phyloP scores from a whole-genome alignment of 2,329 filamentous ascomycete genomes.

The Exophiala mesophila region DNA sequence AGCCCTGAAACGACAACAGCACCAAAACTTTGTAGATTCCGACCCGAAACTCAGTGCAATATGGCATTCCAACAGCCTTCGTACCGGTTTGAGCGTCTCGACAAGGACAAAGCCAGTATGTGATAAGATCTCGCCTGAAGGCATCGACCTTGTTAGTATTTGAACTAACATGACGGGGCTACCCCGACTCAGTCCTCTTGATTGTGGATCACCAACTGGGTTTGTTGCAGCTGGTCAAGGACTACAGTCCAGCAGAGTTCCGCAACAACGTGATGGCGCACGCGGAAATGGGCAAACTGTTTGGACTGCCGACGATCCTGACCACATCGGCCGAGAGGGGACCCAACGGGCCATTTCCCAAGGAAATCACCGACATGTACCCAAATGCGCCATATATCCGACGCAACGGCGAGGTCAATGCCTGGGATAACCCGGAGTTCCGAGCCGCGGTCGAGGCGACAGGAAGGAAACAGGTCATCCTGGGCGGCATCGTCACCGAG shows the following conservation, averaged over 20 bases:
- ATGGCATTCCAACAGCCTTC: not conserved
- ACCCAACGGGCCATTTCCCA: conserved; percentile 66
- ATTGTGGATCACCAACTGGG: conserved; percentile 34
- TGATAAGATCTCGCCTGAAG: no score
- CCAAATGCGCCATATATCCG: conserved; percentile 62
- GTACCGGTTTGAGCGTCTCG: conserved; percentile 21
- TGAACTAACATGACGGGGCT: no score
- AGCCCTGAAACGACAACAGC: not conserved
- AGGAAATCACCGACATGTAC: conserved; percentile 64
- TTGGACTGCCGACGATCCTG: conserved; percentile 64
- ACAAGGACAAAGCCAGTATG: conserved; percentile 21
- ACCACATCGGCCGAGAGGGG: conserved; percentile 65
- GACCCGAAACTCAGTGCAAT: not conserved
- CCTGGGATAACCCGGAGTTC: conserved; percentile 71
- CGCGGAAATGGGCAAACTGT: conserved; percentile 60
- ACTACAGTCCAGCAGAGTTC: conserved; percentile 63
- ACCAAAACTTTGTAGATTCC: not conserved
- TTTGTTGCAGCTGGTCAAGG: conserved; percentile 49
- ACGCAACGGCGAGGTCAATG: conserved; percentile 68
- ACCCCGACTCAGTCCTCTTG: conserved; percentile 22
- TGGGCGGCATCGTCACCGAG: conserved; percentile 68
- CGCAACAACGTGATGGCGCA: conserved; percentile 64
- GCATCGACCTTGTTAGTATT: no score
- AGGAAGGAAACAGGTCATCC: conserved; percentile 64
- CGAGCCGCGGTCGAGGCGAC: conserved; percentile 59